phyloP scores from a whole-genome alignment of 2,329 filamentous ascomycete genomes.

The Pseudocercospora ulei region DNA sequence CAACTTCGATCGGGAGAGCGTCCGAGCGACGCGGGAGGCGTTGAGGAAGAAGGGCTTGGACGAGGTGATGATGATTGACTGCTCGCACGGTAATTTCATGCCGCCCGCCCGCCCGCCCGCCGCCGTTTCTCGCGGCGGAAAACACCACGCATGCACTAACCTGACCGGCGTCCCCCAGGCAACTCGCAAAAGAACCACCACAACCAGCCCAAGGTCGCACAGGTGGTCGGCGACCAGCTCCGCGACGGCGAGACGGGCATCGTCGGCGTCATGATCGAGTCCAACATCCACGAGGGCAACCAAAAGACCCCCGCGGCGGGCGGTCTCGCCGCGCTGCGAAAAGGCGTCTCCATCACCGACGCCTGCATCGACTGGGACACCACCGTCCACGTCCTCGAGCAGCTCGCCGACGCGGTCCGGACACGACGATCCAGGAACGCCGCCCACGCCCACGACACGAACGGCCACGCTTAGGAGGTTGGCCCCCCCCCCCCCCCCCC shows the following conservation, averaged over 20 bases:
- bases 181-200: slow-evolving; percentile 97
- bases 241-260: slow-evolving; percentile 78
- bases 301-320: slow-evolving; percentile 67
- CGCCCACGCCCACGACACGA: slow-evolving; percentile 25
- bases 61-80: slow-evolving; percentile 93
- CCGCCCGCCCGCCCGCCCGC: background rate
- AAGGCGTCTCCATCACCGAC: slow-evolving; percentile 89
- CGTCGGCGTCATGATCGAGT: slow-evolving; percentile 97
- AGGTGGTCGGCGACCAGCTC: slow-evolving; percentile 72
- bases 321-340: slow-evolving; percentile 67
- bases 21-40: slow-evolving; percentile 67
- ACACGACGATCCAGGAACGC: slow-evolving; percentile 51
- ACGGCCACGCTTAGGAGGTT: too few species aligned
- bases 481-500: too few species aligned
- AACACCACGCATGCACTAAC: slow-evolving; percentile 24
- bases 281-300: slow-evolving; percentile 78
- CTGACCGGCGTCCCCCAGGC: slow-evolving; percentile 45
- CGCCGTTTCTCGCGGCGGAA: background rate
- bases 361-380: slow-evolving; percentile 91
- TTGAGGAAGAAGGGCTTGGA: slow-evolving; percentile 73
- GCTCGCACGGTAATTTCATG: slow-evolving; percentile 67
- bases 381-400: slow-evolving; percentile 70
- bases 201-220: slow-evolving; percentile 91
- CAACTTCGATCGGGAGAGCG: slow-evolving; percentile 82
- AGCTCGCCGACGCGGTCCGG: slow-evolving; percentile 74